phyloP scores from a whole-genome alignment of 106 monocot species.

The Phalaenopsis aphrodite region DNA sequence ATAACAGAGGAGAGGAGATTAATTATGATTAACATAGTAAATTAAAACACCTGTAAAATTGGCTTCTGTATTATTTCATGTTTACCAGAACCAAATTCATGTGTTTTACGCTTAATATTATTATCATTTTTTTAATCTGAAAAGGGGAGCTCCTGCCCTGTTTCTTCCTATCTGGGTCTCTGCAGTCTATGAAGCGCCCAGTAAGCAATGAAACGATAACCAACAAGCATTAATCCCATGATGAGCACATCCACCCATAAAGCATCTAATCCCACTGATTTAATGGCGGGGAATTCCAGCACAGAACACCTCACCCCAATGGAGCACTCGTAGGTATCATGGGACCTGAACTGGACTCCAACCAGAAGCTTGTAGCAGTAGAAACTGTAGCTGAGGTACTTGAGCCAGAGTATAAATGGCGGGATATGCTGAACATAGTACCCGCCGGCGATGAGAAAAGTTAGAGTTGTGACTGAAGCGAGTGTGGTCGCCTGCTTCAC shows the following conservation, averaged over 20 bases:
- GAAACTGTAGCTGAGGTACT: conserved; percentile 69
- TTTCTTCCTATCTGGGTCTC: background rate
- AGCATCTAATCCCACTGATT: conserved; percentile 34
- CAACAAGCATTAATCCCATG: conserved; percentile 63
- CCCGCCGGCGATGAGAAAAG: conserved; percentile 60
- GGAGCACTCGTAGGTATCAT: conserved; percentile 46
- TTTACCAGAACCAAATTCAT: too few species aligned
- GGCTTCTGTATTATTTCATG: too few species aligned
- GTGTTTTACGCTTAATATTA: too few species aligned
- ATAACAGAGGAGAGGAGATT: too few species aligned
- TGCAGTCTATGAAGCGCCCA: conserved; percentile 8
- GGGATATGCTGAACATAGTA: conserved; percentile 68
- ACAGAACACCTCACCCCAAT: conserved; percentile 33
- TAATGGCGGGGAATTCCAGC: conserved; percentile 40
- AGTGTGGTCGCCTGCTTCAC: conserved; percentile 64
- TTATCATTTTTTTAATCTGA: too few species aligned
- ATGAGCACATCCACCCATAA: conserved; percentile 54
- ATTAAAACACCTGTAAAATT: too few species aligned
- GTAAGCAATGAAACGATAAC: conserved; percentile 51
- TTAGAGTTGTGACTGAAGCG: conserved; percentile 62
- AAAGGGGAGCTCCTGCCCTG: too few species aligned
- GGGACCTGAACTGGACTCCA: conserved; percentile 30
- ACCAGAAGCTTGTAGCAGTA: conserved; percentile 63
- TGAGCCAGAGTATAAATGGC: conserved; percentile 56
- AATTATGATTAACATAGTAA: too few species aligned